These are phyloP conservation scores for Mycena amicta DNA, from an alignment of 768 basidiomycete species.

Conservation along the genomic window DNA sequence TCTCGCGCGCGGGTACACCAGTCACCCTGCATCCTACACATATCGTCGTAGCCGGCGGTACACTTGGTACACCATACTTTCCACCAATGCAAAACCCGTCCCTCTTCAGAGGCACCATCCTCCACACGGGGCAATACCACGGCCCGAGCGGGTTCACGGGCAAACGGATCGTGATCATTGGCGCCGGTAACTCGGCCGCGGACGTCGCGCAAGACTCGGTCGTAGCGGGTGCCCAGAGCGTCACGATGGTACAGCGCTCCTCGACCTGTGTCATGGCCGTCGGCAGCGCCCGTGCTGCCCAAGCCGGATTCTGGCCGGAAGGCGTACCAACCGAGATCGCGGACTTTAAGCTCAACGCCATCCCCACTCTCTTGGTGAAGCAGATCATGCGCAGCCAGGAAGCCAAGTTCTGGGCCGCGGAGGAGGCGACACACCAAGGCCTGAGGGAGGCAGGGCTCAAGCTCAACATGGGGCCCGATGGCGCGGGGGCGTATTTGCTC, in stretches of 20 bases:
- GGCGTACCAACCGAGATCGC: constrained; percentile 19
- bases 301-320: constrained; percentile 21
- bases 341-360: constrained; percentile 23
- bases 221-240: constrained; percentile 30
- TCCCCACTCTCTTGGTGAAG: constrained; percentile 6
- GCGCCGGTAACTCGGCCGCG: constrained; percentile 41
- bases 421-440: too few relatives aligned
- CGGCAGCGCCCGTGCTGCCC: constrained; percentile 12
- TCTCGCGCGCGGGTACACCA: constrained; percentile 31
- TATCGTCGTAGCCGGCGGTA: constrained; percentile 43
- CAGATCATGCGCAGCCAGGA: constrained; percentile 8
- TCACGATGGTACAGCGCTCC: constrained; percentile 48
- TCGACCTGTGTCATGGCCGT: constrained; percentile 35
- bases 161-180: constrained; percentile 40
- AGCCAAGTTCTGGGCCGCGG: too few relatives aligned
- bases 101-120: constrained; percentile 33
- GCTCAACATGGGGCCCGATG: constrained; percentile 2
- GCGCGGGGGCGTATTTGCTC: too few relatives aligned
- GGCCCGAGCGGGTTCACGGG: constrained; percentile 33
- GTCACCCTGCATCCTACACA: constrained; percentile 39
- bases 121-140: constrained; percentile 34
- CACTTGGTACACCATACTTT: constrained; percentile 34
- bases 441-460: constrained; percentile 6
- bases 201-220: constrained; percentile 43
- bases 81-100: constrained; percentile 29